Percentiles rank a stretch among this genome's conserved stretches.
These are phyloP conservation scores for Chalciporus sphaerocephalus DNA, from an alignment of 768 basidiomycete species.

Conservation along the genomic window DNA sequence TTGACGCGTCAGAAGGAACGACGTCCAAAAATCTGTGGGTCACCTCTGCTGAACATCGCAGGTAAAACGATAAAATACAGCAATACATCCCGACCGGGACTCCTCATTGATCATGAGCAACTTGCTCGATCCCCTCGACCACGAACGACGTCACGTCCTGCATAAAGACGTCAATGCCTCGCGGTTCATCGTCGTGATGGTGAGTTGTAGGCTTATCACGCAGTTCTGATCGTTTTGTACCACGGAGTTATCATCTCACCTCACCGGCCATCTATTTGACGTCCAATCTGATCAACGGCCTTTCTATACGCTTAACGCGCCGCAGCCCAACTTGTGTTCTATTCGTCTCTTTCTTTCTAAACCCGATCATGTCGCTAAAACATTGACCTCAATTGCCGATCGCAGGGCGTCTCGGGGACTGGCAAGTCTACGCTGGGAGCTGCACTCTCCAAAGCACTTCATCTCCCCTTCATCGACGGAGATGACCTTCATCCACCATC, in stretches of 20 bases:
- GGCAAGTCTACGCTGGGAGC: conserved; percentile 69
- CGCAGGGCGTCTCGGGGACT: conserved; percentile 68
- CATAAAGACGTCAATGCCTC: conserved; percentile 2
- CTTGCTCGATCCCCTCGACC: background rate
- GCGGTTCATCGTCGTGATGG: conserved; percentile 50
- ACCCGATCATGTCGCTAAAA: no score
- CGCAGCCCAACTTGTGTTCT: no score
- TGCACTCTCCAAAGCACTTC: conserved; percentile 55
- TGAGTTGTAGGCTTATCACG: conserved; percentile 23
- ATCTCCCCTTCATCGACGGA: conserved; percentile 81
- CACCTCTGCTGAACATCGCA: no score
- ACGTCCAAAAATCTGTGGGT: no score
- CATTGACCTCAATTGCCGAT: background rate
- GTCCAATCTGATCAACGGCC: background rate
- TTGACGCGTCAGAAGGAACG: no score
- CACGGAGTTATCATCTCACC: no score
- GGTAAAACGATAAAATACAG: no score
- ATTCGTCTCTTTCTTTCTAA: background rate
- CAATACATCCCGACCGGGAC: no score
- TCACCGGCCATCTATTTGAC: no score
- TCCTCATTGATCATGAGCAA: background rate
- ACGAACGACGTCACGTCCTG: background rate
- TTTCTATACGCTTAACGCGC: background rate
- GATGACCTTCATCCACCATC: conserved; percentile 79
- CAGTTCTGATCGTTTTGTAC: background rate